phyloP scores from a whole-genome alignment of 2,329 filamentous ascomycete genomes.

The Juglanconis sp. region DNA sequence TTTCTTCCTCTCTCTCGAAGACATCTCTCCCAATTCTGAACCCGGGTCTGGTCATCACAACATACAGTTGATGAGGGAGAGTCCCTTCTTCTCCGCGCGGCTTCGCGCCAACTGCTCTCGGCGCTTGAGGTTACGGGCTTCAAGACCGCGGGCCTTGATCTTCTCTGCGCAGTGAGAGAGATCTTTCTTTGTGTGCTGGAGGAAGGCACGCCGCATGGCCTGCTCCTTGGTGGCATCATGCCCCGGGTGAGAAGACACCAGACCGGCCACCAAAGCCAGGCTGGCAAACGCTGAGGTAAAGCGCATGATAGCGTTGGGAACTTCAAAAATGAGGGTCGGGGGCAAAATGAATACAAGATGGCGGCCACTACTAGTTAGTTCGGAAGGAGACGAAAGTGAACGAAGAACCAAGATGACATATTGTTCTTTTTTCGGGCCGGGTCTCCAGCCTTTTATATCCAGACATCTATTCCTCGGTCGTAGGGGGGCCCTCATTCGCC shows the following conservation, averaged over 20 bases:
- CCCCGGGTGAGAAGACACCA: slow-evolving; percentile 36
- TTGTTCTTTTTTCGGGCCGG: neutral
- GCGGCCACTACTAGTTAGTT: neutral
- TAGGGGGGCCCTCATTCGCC: no score
- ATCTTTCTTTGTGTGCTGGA: slow-evolving; percentile 31
- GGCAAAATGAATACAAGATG: neutral
- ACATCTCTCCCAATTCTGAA: no score
- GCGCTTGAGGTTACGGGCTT: slow-evolving; percentile 34
- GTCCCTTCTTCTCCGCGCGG: slow-evolving; percentile 30
- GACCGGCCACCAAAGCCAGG: slow-evolving; percentile 20
- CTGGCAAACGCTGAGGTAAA: slow-evolving; percentile 23
- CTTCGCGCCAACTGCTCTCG: slow-evolving; percentile 31
- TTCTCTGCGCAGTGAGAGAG: slow-evolving; percentile 37
- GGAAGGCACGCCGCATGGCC: slow-evolving; percentile 36
- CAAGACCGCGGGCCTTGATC: slow-evolving; percentile 36
- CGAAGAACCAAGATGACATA: neutral
- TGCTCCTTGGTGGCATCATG: slow-evolving; percentile 39
- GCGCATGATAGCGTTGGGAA: slow-evolving; percentile 20
- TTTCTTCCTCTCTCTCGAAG: no score
- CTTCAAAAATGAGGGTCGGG: neutral
- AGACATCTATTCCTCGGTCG: neutral
- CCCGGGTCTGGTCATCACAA: neutral
- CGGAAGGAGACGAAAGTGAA: neutral
- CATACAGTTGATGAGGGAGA: slow-evolving; percentile 18
- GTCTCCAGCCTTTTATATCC: neutral